Base-by-base conservation (phyloP, 2,329 filamentous ascomycete species). In the Macrophomina phaseolina region DNA sequence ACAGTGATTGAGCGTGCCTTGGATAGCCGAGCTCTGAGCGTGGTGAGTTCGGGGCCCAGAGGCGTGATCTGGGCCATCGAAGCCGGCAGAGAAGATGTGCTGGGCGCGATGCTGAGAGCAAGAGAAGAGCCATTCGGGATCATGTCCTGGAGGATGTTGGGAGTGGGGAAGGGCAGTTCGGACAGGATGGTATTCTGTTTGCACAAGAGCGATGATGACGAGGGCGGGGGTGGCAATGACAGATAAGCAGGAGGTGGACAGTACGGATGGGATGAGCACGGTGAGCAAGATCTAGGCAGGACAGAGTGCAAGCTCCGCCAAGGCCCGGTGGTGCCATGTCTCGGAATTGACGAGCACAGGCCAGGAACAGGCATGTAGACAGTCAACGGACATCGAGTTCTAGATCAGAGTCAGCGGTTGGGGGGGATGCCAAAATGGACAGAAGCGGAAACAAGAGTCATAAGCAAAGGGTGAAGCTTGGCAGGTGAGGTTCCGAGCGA, bases 11-110 rank as follows among this genome's bases (percentile, higher is more conserved):
- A 64, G 38, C 46, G 38, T 9, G 62, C 49, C 16, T 9, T 65
- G 14, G 62, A 32, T 5, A 12, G 36, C n/a, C 18, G 53, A 6
- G 49, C 48, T 38, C 45, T 68, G 32, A n/a, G 2, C 5, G 23
- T 4, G 23, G 14, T 68, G 52, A 63, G 46, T 18, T 18, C n/a
- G n/a, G 67, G 67, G 12, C 67, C 67, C 14, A 30, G 64, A 8
- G 67, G 67, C 18, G 58, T n/a, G n/a, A 52, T 66, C 16, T 68
- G 58, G 48, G 64, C 23, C 3, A 58, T 65, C 4, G 32, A 46
- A 49, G 56, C 49, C 14, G 67, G 48, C n/a, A 58, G 64, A 40
- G 60, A 49, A 14, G 67, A 68, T 16, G 60, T 68, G 4, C n/a
- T 68, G 38, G 64, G 40, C 11, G 67, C 67, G 34, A 45, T 61